Percentiles rank a stretch among this genome's conserved stretches.
Evolutionary conservation across 169 alveolate species (phyloP).

Genomic region (Theileria sp.): DNA sequence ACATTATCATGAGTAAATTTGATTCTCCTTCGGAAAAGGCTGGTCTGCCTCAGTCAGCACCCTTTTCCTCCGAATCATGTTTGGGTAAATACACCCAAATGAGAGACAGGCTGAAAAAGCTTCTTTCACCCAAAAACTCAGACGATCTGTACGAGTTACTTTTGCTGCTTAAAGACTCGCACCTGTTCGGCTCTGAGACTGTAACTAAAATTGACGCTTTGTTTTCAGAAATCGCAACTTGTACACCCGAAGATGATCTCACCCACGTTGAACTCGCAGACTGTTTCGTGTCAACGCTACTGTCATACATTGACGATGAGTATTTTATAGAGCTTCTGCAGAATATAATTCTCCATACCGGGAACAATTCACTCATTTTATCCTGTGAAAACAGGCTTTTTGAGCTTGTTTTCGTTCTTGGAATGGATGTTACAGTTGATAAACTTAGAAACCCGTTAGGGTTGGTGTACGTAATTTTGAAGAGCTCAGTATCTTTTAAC

Average conservation of each 20-base stretch:
- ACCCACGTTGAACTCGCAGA: slow-evolving; percentile 31
- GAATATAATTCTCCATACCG: slow-evolving; percentile 20
- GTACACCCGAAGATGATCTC: slow-evolving; percentile 26
- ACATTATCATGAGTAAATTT: slow-evolving; percentile 23
- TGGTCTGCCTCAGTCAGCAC: not conserved
- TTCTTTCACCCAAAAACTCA: slow-evolving; percentile 30
- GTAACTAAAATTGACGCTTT: slow-evolving; percentile 19
- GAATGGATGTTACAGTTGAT: slow-evolving; percentile 23
- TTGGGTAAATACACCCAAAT: slow-evolving; percentile 21
- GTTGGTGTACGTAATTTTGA: slow-evolving; percentile 34
- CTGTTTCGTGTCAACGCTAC: slow-evolving; percentile 29
- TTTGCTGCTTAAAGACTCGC: slow-evolving; percentile 8
- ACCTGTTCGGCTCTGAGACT: slow-evolving; percentile 10
- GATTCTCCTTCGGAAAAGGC: slow-evolving; percentile 24
- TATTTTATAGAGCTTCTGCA: slow-evolving; percentile 12
- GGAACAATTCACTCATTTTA: not conserved
- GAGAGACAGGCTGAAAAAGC: slow-evolving; percentile 19
- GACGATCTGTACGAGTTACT: slow-evolving; percentile 30
- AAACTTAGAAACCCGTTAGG: slow-evolving; percentile 29
- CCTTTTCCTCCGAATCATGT: slow-evolving; percentile 19
- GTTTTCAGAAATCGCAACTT: slow-evolving; percentile 25
- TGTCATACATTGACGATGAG: slow-evolving; percentile 22
- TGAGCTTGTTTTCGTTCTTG: slow-evolving; percentile 46
- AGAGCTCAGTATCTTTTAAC: slow-evolving; percentile 17
- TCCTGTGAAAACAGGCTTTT: slow-evolving; percentile 32